phyloP scores from a whole-genome alignment of 2,329 filamentous ascomycete species.

The Aphanoascus verrucosus region DNA sequence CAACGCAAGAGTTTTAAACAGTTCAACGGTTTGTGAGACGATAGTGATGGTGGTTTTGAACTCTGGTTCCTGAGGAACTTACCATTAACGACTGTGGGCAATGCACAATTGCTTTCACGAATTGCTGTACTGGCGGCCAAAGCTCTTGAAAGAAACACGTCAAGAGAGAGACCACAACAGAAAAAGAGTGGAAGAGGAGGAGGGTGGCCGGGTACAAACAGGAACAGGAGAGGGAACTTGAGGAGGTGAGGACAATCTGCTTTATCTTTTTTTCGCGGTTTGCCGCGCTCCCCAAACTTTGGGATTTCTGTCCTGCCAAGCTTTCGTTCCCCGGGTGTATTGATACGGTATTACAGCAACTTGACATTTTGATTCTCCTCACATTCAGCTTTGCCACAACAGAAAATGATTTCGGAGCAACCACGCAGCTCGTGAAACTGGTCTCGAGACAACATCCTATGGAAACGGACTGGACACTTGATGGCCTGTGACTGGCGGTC shows the following conservation, averaged over 20 bases:
- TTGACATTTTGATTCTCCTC: not conserved
- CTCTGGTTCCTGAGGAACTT: not conserved
- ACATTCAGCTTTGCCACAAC: not conserved
- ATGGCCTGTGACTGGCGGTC: too few species aligned
- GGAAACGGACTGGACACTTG: too few species aligned
- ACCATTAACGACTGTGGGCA: not conserved
- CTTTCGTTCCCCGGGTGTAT: not conserved
- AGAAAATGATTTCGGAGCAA: not conserved
- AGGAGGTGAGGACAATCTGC: not conserved
- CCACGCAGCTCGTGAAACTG: too few species aligned
- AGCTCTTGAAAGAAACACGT: not conserved
- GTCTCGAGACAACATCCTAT: too few species aligned
- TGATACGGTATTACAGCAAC: not conserved
- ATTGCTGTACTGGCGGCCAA: not conserved
- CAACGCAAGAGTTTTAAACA: too few species aligned
- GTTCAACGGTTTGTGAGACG: too few species aligned
- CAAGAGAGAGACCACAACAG: not conserved
- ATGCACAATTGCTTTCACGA: not conserved
- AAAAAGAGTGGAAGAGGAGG: not conserved
- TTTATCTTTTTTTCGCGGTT: constrained; percentile 6
- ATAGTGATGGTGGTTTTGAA: not conserved
- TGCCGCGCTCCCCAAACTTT: constrained; percentile 1
- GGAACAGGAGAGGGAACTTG: not conserved
- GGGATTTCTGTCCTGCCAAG: not conserved
- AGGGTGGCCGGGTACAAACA: not conserved